Conservation (phyloP, 192 early-diverging fungal species). For the Ramicandelaber brevisporus region DNA sequence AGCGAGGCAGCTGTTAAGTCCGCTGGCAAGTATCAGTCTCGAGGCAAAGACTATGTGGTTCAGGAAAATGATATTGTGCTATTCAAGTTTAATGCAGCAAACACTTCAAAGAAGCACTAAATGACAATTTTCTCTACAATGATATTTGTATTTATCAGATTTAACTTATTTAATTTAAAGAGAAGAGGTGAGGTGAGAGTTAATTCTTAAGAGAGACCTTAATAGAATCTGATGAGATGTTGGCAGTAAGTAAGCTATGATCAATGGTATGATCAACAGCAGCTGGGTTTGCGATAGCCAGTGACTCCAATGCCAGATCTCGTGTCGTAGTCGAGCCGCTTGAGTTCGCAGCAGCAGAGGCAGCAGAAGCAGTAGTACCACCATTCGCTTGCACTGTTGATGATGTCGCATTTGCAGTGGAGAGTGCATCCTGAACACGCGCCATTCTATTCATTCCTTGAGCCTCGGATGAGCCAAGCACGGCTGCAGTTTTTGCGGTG, state of each 20-base stretch:
- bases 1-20: conserved; percentile 25
- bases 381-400: neutral
- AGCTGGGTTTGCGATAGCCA: neutral
- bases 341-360: neutral
- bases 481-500: neutral
- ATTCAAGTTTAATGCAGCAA: conserved; percentile 2
- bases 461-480: neutral
- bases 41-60: conserved; percentile 27
- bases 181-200: conserved; percentile 3
- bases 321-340: neutral
- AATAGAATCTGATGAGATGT: neutral
- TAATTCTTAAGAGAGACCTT: conserved; percentile 2
- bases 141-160: conserved; percentile 12
- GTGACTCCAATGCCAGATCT: neutral
- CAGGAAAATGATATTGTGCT: conserved; percentile 4
- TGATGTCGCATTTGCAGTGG: neutral
- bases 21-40: conserved; percentile 23
- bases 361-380: neutral
- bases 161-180: conserved; percentile 12
- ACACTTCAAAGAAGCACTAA: conserved; percentile 1
- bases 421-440: too few species aligned
- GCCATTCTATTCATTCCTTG: neutral
- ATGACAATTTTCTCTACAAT: conserved; percentile 4
- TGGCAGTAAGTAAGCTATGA: neutral
- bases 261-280: neutral